These are phyloP conservation scores for Samsoniella hepiali DNA, from an alignment of 2,329 filamentous ascomycete species.

Conservation along the genomic window DNA sequence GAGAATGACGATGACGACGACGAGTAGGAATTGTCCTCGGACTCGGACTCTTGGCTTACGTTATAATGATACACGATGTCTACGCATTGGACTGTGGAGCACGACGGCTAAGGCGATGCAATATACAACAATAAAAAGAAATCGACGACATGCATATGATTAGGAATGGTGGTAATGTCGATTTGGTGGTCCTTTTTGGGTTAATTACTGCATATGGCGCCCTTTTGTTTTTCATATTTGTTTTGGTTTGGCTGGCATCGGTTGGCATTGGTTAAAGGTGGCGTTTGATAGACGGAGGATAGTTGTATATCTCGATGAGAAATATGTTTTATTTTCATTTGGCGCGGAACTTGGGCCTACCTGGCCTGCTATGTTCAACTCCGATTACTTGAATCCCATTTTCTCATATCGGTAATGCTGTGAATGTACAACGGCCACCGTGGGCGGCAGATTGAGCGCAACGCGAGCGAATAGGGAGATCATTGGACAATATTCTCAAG, in stretches of 20 bases:
- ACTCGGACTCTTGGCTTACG: not conserved
- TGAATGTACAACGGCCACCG: too few species aligned
- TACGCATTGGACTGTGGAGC: not conserved
- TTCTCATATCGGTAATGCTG: too few species aligned
- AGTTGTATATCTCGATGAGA: not conserved
- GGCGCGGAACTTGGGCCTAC: too few species aligned
- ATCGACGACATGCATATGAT: not conserved
- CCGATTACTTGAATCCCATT: too few species aligned
- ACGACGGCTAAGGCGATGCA: too few species aligned
- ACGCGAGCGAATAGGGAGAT: too few species aligned
- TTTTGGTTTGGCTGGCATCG: not conserved
- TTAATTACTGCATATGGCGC: slow-evolving; percentile 3
- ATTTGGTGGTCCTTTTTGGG: not conserved
- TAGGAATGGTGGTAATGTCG: not conserved
- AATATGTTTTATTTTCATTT: too few species aligned
- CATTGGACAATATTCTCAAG: not conserved
- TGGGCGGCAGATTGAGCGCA: too few species aligned
- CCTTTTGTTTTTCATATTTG: not conserved
- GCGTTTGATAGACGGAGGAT: slow-evolving; percentile 4
- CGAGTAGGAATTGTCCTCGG: not conserved
- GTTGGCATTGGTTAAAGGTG: not conserved
- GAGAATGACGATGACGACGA: not conserved
- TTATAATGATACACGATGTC: not conserved
- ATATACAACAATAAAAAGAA: not conserved
- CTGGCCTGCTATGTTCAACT: too few species aligned